Conservation (phyloP, 2,329 filamentous ascomycete genomes). For the Fusarium sp. region DNA sequence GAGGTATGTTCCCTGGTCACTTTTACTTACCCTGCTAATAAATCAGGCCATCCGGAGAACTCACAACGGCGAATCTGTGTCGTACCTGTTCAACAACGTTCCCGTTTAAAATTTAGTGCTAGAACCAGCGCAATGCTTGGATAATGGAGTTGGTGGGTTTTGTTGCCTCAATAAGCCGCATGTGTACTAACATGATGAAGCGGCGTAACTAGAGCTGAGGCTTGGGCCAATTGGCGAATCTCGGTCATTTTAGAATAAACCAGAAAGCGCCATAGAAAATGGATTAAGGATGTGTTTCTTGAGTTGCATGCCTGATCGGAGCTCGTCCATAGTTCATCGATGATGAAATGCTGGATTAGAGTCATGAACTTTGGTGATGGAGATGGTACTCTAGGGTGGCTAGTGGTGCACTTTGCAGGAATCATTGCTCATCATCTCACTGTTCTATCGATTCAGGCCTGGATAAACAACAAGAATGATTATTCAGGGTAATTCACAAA, state of each 20-base stretch:
- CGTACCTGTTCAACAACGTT: constrained; percentile 76
- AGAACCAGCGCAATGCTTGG: constrained; percentile 25
- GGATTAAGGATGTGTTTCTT: constrained; percentile 10
- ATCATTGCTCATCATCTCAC: neutral
- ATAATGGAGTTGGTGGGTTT: constrained; percentile 43
- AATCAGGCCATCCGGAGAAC: constrained; percentile 74
- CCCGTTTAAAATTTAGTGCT: constrained; percentile 55
- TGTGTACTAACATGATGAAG: constrained; percentile 30
- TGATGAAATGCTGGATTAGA: too few relatives aligned
- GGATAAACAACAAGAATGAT: neutral
- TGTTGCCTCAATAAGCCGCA: neutral
- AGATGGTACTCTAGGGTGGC: neutral
- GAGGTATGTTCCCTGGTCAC: constrained; percentile 53
- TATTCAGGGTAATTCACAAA: neutral
- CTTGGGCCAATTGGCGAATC: constrained; percentile 27
- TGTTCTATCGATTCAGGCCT: too few relatives aligned
- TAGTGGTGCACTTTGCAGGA: neutral
- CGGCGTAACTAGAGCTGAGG: constrained; percentile 38
- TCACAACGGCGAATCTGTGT: constrained; percentile 74
- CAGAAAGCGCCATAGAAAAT: constrained; percentile 28
- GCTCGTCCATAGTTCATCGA: neutral
- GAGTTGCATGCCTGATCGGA: neutral
- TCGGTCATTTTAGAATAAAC: constrained; percentile 32
- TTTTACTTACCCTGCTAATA: constrained; percentile 10
- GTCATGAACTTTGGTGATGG: neutral